Evolutionary conservation across 768 basidiomycete species (phyloP), one percentile per base, ranked within the genome.

Genomic region (Mrakia hoshinonis): DNA sequence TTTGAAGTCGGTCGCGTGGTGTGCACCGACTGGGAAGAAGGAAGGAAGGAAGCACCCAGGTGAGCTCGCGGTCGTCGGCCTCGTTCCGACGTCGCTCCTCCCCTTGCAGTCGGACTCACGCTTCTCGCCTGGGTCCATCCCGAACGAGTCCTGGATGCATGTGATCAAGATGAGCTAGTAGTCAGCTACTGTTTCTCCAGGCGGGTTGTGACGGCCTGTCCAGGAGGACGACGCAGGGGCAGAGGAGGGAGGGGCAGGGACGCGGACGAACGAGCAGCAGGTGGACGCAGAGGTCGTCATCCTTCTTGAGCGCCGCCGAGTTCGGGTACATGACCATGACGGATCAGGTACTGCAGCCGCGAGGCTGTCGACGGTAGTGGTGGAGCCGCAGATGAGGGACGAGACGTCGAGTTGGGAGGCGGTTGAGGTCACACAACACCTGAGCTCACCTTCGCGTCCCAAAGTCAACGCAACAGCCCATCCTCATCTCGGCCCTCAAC

Each of bases 241-340:
- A 58, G 26, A 34, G 24, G 54, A 58, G 26, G 34, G 54, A 24
- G 60, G 38, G n/a, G n/a, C n/a, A n/a, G n/a, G n/a, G n/a, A n/a
- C 26, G 4, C 5, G 3, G 18, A 54, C 65, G 18, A 2, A 43
- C 66, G 0, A 55, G 22, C 0, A 67, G 51, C 29, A 67, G 5
- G 34, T 34, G 15, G 22, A 36, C 36, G 52, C 36, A 43, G 47
- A 67, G 9, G 24, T 67, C 66, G 52, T 67, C 66, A 36, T 67
- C 66, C 7, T 10, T 3, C 36, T 54, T 15, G 29, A 54, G 66
- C 20, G 15, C 13, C 18, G n/a, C 36, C 11, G 51, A 22, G n/a
- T 38, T 6, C 2, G 20, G 26, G 43, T 65, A 47, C 11, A 47
- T 20, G 20, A 24, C 36, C 61, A 51, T 51, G 49, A 51, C 22